Conservation (phyloP, 176 grass and related monocot genomes). For the Paspalum notatum region DNA sequence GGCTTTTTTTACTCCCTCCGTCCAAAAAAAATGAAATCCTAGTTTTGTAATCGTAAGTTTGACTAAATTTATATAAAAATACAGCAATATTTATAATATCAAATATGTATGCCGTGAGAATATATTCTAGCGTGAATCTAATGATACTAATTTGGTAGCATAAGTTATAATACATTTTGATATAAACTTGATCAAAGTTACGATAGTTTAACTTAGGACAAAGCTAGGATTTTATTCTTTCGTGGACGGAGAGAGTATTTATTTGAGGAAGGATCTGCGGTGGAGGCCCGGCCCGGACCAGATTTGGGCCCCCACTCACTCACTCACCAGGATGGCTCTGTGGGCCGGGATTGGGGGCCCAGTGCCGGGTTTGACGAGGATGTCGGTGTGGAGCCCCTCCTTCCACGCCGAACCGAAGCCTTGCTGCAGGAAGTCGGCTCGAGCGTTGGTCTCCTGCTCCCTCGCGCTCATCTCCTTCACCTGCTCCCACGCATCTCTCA, state of each 20-base stretch:
- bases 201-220: no score
- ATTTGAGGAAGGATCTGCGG: background rate
- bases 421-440: conserved; percentile 54
- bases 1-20: background rate
- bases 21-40: no score
- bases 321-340: conserved; percentile 77
- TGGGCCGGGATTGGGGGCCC: conserved; percentile 73
- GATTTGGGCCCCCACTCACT: background rate
- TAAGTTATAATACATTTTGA: no score
- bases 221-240: no score
- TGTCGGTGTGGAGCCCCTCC: conserved; percentile 78
- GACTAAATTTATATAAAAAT: no score
- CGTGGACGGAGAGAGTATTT: no score
- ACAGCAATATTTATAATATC: no score
- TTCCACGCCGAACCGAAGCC: conserved; percentile 54
- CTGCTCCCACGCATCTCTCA: conserved; percentile 56
- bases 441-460: conserved; percentile 44
- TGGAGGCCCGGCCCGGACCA: background rate
- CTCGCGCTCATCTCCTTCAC: conserved; percentile 63
- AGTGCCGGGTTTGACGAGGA: conserved; percentile 55
- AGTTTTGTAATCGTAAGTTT: no score
- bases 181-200: no score
- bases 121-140: no score
- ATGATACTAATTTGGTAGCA: no score
- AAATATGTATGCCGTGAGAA: no score